Percentiles rank a stretch among this genome's conserved stretches.
Conservation (phyloP, 2,329 filamentous ascomycete genomes). For the Hypoxylon sp. region DNA sequence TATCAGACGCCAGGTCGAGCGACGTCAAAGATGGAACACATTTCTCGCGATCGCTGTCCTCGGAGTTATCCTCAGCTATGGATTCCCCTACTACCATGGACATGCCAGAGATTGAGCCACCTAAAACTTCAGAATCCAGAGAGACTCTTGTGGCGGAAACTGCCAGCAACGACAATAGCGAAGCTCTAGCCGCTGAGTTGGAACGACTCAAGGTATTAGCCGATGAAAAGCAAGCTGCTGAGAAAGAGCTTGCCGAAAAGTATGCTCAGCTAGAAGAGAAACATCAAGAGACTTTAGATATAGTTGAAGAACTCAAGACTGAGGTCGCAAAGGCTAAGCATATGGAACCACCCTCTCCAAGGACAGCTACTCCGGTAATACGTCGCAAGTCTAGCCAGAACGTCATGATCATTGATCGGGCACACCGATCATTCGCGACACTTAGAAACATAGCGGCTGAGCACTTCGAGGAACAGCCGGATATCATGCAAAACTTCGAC, state of each 20-base stretch:
- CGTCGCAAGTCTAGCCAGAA: slow-evolving; percentile 94
- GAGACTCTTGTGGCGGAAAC: slow-evolving; percentile 57
- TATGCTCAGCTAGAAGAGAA: slow-evolving; percentile 88
- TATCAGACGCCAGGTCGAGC: slow-evolving; percentile 81
- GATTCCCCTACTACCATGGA: slow-evolving; percentile 78
- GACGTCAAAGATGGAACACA: slow-evolving; percentile 76
- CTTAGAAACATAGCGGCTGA: slow-evolving; percentile 90
- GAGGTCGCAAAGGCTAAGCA: slow-evolving; percentile 84
- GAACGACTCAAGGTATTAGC: slow-evolving; percentile 79
- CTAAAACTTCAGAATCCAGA: slow-evolving; percentile 60
- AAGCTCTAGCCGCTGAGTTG: slow-evolving; percentile 74
- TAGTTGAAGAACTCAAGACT: slow-evolving; percentile 91
- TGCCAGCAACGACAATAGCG: slow-evolving; percentile 59
- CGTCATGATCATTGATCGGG: slow-evolving; percentile 87
- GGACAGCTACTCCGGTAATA: slow-evolving; percentile 81
- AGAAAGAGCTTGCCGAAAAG: slow-evolving; percentile 79
- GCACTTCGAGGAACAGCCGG: slow-evolving; percentile 85
- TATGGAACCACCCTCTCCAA: slow-evolving; percentile 71
- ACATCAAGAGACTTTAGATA: slow-evolving; percentile 84
- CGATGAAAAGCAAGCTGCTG: slow-evolving; percentile 81
- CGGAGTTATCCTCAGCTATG: slow-evolving; percentile 91
- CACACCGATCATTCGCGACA: slow-evolving; percentile 90
- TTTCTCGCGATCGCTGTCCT: slow-evolving; percentile 91
- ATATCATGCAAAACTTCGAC: slow-evolving; percentile 93
- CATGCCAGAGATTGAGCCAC: slow-evolving; percentile 72